Conservation (phyloP, 345 rosid species). For the Hevea brasiliensis region DNA sequence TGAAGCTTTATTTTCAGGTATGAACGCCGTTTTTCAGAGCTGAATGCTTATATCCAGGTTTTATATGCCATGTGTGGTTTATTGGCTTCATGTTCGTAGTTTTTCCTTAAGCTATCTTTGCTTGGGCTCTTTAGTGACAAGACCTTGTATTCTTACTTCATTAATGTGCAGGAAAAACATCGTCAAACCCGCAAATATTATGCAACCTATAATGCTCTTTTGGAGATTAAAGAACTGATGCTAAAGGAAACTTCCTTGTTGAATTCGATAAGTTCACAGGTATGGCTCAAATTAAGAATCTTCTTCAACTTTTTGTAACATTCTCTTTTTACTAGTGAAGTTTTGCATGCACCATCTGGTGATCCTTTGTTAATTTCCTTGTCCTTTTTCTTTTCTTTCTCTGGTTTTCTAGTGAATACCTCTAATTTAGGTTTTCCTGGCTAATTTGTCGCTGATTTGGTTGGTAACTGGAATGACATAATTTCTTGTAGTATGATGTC, state of each 20-base stretch:
- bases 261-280: conserved; percentile 84
- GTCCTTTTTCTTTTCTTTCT: background rate
- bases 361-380: background rate
- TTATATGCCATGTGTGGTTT: conserved; percentile 3
- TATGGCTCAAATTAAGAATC: conserved; percentile 20
- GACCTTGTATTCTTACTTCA: conserved; percentile 16
- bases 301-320: background rate
- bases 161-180: conserved; percentile 62
- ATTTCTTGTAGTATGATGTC: too few relatives aligned
- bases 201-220: conserved; percentile 79
- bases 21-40: conserved; percentile 70
- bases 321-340: background rate
- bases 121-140: conserved; percentile 5
- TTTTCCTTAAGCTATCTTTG: background rate
- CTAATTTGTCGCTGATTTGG: background rate
- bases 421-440: background rate
- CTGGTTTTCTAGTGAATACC: background rate
- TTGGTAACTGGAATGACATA: background rate
- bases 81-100: background rate
- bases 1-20: conserved; percentile 57
- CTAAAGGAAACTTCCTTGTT: conserved; percentile 78
- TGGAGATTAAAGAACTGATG: conserved; percentile 84
- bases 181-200: conserved; percentile 72
- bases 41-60: conserved; percentile 80
- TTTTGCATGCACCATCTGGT: background rate